A percentile compares a stretch with the other conserved stretches of the same genome.
These are phyloP conservation scores for Andrographis paniculata DNA, from an alignment of 305 asterid species.

Conservation along the genomic window DNA sequence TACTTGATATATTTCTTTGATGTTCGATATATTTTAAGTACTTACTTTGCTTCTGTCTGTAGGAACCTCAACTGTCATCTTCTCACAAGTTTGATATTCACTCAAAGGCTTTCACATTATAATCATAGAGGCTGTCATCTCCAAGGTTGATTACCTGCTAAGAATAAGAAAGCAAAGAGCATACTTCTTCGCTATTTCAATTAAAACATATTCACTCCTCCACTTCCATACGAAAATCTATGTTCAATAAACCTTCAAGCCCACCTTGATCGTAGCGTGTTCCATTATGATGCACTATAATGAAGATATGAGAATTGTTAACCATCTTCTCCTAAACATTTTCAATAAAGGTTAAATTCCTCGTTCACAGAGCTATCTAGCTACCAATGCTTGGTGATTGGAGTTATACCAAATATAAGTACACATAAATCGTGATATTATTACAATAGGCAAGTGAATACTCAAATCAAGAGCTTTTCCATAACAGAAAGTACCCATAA, in stretches of 20 bases:
- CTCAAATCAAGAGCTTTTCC: too few species aligned
- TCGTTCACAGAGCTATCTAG: too few species aligned
- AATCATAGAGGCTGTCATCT: slow-evolving; percentile 12
- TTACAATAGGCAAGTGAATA: too few species aligned
- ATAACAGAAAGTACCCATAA: too few species aligned
- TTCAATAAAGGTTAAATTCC: too few species aligned
- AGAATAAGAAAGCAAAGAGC: slow-evolving; percentile 19
- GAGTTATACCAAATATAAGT: too few species aligned
- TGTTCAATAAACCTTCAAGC: slow-evolving; percentile 9
- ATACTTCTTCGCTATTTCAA: slow-evolving; percentile 10
- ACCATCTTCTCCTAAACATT: too few species aligned
- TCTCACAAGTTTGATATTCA: slow-evolving; percentile 57
- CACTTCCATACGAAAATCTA: slow-evolving; percentile 4
- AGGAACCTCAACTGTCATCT: slow-evolving; percentile 72
- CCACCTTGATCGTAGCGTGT: slow-evolving; percentile 11
- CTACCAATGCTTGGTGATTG: too few species aligned
- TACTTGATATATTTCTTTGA: slow-evolving; percentile 1
- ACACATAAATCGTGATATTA: too few species aligned
- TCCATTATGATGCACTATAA: too few species aligned
- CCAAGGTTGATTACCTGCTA: slow-evolving; percentile 16
- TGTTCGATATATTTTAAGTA: background rate
- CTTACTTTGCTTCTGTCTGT: slow-evolving; percentile 23
- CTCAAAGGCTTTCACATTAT: slow-evolving; percentile 38
- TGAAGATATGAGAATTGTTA: too few species aligned
- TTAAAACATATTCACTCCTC: slow-evolving; percentile 3